A percentile compares a stretch with the other conserved stretches of the same genome.
Evolutionary conservation across 352 stramenopile species (phyloP).

Genomic region (Phytophthora fragariae): DNA sequence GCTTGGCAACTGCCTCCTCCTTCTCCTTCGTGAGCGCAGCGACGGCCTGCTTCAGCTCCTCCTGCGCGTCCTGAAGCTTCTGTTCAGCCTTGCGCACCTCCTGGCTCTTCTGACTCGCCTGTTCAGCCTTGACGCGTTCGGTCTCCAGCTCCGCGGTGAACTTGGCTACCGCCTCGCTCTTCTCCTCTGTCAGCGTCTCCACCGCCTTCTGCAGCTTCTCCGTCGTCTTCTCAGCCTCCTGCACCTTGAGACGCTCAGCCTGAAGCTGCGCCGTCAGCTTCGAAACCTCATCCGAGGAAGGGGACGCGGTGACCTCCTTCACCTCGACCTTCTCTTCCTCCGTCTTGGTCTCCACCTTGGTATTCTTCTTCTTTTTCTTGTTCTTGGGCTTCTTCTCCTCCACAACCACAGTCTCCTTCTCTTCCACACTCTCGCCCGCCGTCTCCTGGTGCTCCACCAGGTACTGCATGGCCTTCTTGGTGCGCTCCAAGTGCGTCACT

Average conservation of each 20-base stretch:
- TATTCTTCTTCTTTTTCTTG: slow-evolving; percentile 12
- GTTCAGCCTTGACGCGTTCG: slow-evolving; percentile 29
- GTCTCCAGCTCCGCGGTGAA: slow-evolving; percentile 34
- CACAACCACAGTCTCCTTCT: slow-evolving; percentile 26
- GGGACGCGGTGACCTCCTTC: slow-evolving; percentile 7
- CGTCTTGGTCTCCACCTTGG: slow-evolving; percentile 11
- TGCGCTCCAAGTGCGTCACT: slow-evolving; percentile 47
- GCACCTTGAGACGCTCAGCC: slow-evolving; percentile 25
- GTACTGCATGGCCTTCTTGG: slow-evolving; percentile 43
- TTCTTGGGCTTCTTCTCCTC: slow-evolving; percentile 32
- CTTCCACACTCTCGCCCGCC: slow-evolving; percentile 22
- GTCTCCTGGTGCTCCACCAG: slow-evolving; percentile 36
- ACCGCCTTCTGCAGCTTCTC: slow-evolving; percentile 36
- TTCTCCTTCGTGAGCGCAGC: slow-evolving; percentile 32
- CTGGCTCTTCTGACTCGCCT: slow-evolving; percentile 23
- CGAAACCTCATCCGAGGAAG: slow-evolving; percentile 8
- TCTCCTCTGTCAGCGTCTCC: slow-evolving; percentile 30
- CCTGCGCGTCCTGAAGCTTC: slow-evolving; percentile 29
- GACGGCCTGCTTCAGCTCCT: slow-evolving; percentile 38
- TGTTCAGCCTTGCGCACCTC: slow-evolving; percentile 31
- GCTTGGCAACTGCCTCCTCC: slow-evolving; percentile 31
- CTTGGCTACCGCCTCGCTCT: slow-evolving; percentile 30
- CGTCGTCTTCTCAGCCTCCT: slow-evolving; percentile 14
- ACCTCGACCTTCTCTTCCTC: slow-evolving; percentile 9
- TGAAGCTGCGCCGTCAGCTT: slow-evolving; percentile 32